Conservation (phyloP, 2,329 filamentous ascomycete species). For the Ophiostoma sp. region DNA sequence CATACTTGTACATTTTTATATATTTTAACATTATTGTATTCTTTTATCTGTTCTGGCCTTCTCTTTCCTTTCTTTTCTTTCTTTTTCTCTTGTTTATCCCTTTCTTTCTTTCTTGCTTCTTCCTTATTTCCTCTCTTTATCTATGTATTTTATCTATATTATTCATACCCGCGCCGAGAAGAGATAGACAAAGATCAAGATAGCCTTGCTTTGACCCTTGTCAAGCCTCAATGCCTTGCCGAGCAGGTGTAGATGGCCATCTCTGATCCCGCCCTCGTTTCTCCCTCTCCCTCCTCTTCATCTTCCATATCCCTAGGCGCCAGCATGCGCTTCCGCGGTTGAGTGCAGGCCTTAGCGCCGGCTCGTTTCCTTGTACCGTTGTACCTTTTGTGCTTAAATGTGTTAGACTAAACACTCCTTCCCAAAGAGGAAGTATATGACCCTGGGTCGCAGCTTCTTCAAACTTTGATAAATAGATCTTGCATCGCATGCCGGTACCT, state of each 20-base stretch:
- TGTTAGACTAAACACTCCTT: conserved; percentile 9
- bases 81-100: background rate
- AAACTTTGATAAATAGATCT: conserved; percentile 18
- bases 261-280: background rate
- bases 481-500: conserved; percentile 2
- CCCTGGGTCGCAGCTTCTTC: conserved; percentile 10
- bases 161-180: too few species aligned
- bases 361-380: conserved; percentile 2
- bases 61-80: background rate
- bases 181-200: too few species aligned
- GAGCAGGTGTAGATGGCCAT: too few species aligned
- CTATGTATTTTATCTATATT: too few species aligned
- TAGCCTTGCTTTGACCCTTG: too few species aligned
- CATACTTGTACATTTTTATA: background rate
- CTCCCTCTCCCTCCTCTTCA: background rate
- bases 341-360: conserved; percentile 8
- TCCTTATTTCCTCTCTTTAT: background rate
- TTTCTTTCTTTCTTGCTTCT: background rate
- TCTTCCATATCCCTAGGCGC: conserved; percentile 20
- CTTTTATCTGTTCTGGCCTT: background rate
- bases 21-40: background rate
- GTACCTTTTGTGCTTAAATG: background rate
- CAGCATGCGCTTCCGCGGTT: conserved; percentile 21
- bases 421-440: conserved; percentile 16
- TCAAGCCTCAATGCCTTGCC: too few species aligned